Percentiles rank a stretch among this genome's conserved stretches.
phyloP scores from a whole-genome alignment of 495 filamentous ascomycete species.

The Aspergillus bertholletiae region DNA sequence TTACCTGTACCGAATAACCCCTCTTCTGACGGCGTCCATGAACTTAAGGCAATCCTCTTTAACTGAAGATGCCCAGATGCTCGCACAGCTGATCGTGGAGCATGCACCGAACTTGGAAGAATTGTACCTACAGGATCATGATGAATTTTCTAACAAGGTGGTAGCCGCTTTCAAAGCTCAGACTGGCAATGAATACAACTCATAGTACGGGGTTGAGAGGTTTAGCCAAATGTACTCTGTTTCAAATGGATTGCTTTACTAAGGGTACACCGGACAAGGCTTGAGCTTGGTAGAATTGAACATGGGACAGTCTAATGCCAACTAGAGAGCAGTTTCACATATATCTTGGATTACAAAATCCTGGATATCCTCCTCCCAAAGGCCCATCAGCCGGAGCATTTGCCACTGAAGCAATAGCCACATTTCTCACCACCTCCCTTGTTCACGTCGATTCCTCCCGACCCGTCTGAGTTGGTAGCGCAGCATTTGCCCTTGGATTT shows the following conservation, averaged over 20 bases:
- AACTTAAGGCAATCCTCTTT: background rate
- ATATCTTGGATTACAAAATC: no score
- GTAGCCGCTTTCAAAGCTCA: background rate
- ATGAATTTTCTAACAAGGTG: slow-evolving; percentile 1
- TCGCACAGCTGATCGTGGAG: background rate
- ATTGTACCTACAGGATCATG: background rate
- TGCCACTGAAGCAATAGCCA: background rate
- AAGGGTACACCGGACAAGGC: no score
- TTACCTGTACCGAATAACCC: no score
- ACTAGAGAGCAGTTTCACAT: no score
- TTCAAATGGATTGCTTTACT: no score
- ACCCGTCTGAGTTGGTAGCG: background rate
- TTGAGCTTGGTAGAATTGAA: no score
- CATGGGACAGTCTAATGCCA: no score
- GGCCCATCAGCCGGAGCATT: background rate
- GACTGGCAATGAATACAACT: background rate
- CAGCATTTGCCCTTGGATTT: background rate
- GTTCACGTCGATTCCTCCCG: background rate
- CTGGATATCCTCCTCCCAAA: no score
- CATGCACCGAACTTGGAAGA: background rate
- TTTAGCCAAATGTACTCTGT: no score
- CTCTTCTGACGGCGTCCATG: background rate
- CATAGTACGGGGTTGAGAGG: no score
- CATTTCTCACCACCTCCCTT: background rate
- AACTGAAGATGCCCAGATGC: background rate